phyloP scores from a whole-genome alignment of 768 basidiomycete species.

The Mycena indigotica region DNA sequence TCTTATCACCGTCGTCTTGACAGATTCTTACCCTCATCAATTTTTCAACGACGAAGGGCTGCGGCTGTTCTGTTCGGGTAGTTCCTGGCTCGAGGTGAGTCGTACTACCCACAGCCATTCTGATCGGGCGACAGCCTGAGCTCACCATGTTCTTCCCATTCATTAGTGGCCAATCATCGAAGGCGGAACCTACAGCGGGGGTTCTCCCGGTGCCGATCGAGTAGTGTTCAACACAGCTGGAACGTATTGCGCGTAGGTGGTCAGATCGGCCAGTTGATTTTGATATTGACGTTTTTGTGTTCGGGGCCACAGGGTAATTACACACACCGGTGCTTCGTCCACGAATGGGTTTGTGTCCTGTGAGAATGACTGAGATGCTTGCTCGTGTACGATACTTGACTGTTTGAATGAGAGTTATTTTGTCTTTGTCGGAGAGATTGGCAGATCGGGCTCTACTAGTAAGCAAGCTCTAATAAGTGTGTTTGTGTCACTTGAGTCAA shows the following conservation, averaged over 20 bases:
- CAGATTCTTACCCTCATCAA: conserved; percentile 28
- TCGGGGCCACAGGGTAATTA: conserved; percentile 18
- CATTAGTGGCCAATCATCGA: conserved; percentile 26
- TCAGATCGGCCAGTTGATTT: background rate
- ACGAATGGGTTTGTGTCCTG: conserved; percentile 25
- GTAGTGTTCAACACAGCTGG: conserved; percentile 27
- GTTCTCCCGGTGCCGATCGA: conserved; percentile 29
- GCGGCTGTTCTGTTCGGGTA: conserved; percentile 23
- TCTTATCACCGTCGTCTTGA: background rate
- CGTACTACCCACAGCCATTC: background rate
- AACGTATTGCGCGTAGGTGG: conserved; percentile 29
- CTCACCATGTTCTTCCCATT: no score
- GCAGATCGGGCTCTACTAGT: no score
- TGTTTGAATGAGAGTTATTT: no score
- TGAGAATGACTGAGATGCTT: conserved; percentile 1
- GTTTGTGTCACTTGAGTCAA: no score
- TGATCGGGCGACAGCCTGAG: background rate
- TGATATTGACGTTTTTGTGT: background rate
- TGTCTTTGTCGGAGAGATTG: no score
- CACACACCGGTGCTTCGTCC: conserved; percentile 26
- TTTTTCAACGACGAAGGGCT: conserved; percentile 26
- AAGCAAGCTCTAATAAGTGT: no score
- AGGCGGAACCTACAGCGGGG: conserved; percentile 22
- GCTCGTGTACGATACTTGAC: no score
- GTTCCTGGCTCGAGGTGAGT: conserved; percentile 21